phyloP scores from a whole-genome alignment of 208 protist species.

The Leishmania martiniquensis region DNA sequence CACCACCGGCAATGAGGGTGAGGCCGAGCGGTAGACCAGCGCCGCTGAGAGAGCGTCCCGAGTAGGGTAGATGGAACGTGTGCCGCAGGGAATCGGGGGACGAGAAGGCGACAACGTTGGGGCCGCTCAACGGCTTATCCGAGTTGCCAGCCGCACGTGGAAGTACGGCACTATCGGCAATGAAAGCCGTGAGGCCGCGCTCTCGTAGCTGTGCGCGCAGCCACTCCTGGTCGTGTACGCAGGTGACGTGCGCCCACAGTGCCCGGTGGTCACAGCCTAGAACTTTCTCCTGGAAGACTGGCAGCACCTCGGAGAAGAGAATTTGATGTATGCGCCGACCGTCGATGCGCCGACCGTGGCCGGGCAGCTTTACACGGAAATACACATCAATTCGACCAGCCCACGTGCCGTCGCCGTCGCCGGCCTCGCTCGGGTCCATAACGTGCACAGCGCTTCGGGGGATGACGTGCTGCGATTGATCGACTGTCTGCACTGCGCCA shows the following conservation, averaged over 20 bases:
- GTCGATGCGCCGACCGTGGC: slow-evolving; percentile 77
- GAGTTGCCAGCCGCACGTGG: slow-evolving; percentile 85
- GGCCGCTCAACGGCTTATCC: slow-evolving; percentile 74
- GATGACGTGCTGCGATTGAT: slow-evolving; percentile 86
- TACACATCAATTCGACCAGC: slow-evolving; percentile 41
- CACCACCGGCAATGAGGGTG: slow-evolving; percentile 95
- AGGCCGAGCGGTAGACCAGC: slow-evolving; percentile 93
- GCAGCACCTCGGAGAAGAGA: slow-evolving; percentile 47
- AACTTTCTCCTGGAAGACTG: slow-evolving; percentile 36
- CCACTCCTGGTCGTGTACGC: slow-evolving; percentile 89
- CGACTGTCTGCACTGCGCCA: slow-evolving; percentile 77
- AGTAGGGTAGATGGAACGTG: slow-evolving; percentile 78
- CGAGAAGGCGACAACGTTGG: slow-evolving; percentile 68
- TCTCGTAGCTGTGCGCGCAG: slow-evolving; percentile 64
- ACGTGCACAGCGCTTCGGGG: slow-evolving; percentile 82
- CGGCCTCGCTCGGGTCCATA: slow-evolving; percentile 2
- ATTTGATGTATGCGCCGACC: slow-evolving; percentile 51
- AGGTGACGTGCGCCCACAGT: slow-evolving; percentile 73
- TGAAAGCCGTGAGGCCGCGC: slow-evolving; percentile 83
- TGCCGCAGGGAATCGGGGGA: slow-evolving; percentile 69
- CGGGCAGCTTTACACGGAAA: slow-evolving; percentile 92
- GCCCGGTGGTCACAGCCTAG: slow-evolving; percentile 23
- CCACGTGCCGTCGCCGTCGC: background rate
- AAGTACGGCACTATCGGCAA: slow-evolving; percentile 91
- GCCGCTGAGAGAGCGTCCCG: slow-evolving; percentile 54